Conservation (phyloP, 257 asterid genomes). For the Eustoma russellianum region DNA sequence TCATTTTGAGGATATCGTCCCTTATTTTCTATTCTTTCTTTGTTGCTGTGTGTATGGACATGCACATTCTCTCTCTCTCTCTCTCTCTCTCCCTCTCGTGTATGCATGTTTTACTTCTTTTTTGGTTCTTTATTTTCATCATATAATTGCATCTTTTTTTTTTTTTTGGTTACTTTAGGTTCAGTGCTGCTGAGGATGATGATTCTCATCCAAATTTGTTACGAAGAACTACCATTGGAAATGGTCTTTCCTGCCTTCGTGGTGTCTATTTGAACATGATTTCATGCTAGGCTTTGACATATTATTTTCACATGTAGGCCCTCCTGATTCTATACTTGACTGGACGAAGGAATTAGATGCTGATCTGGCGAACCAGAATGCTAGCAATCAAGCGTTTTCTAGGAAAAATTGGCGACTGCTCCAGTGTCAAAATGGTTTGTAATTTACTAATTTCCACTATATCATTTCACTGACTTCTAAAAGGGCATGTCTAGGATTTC, state of each 20-base stretch:
- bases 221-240: conserved; percentile 68
- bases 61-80: too few relatives aligned
- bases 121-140: neutral
- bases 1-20: neutral
- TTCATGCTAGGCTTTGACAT: conserved; percentile 9
- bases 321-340: conserved; percentile 69
- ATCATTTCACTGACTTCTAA: neutral
- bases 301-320: conserved; percentile 41
- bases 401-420: conserved; percentile 87
- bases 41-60: neutral
- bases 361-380: conserved; percentile 53
- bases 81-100: too few relatives aligned
- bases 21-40: neutral
- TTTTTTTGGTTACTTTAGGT: conserved; percentile 31
- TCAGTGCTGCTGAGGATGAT: conserved; percentile 76
- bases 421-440: conserved; percentile 81
- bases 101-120: neutral
- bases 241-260: conserved; percentile 33
- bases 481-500: neutral
- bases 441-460: conserved; percentile 5
- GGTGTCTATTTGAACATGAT: conserved; percentile 7
- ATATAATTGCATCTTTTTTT: neutral
- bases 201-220: conserved; percentile 29
- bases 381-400: conserved; percentile 59
- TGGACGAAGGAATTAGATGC: conserved; percentile 84